Base-by-base conservation (phyloP, 2,329 filamentous ascomycete species). In the Ustulina deusta region DNA sequence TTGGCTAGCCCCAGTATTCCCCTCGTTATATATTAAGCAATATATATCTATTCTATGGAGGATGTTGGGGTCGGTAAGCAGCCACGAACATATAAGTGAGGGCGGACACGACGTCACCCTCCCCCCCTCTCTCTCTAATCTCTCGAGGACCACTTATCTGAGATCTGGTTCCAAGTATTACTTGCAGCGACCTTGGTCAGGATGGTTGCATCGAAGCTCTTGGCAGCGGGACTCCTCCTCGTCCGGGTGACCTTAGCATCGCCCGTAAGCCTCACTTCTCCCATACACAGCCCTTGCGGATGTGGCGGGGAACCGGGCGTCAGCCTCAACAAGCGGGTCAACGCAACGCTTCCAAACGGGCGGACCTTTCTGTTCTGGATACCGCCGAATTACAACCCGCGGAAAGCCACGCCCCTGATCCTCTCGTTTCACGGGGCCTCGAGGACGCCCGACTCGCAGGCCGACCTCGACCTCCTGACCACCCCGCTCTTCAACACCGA, bases 401-500 rank as follows among this genome's bases (percentile, higher is more conserved):
- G 7, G 2, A 63, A 52, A 13, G 51, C 42, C 13, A 68, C 66
- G 10, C 66, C 71, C 2, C 17, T 72, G 57, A 71, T 73, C 40
- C 46, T 73, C 15, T 66, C 70, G 4, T 69, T 71, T 32, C 71
- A 73, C 62, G 71, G 70, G 10, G 70, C 60, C 10, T 59, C 48
- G 1, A 63, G 63, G 51, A 71, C 70, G n/a, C 66, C 71, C 1
- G 62, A 68, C 20, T 51, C 51, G 29, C 71, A 73, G 60, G 70
- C 71, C 42, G 60, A 72, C 56, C 57, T 73, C 5, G 71, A 72
- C 57, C 61, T 61, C 5, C 65, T 73, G 46, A 71, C 71, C 20
- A 65, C 66, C 3, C 65, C 70, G 2, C 59, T 51, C 62, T 73
- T 73, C 62, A 71, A 72, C 68, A 60, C 29, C 15, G 64, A 69